Percentiles rank a stretch among this genome's conserved stretches.
Evolutionary conservation across 805 yeast species (phyloP).

Genomic region (Barnettozyma sp.): DNA sequence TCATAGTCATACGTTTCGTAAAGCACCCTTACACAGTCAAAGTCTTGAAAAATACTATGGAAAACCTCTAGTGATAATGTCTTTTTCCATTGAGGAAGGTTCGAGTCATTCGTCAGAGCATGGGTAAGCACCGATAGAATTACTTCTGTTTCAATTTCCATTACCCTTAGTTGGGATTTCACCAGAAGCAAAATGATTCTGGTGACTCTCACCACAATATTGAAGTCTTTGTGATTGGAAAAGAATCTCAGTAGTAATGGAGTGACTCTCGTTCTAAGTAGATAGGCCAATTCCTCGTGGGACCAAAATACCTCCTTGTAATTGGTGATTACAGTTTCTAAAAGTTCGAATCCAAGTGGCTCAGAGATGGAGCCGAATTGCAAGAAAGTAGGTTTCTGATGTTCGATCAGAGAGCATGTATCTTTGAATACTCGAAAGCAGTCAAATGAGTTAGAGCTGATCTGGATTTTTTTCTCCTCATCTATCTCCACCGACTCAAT

Average conservation of each 20-base stretch:
- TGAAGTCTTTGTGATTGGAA: conserved; percentile 51
- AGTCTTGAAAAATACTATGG: conserved; percentile 51
- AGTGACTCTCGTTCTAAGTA: conserved; percentile 60
- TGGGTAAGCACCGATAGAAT: conserved; percentile 70
- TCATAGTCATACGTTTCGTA: conserved; percentile 67
- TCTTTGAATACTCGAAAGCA: conserved; percentile 66
- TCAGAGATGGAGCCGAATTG: conserved; percentile 47
- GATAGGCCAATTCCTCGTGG: conserved; percentile 58
- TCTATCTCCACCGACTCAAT: conserved; percentile 29
- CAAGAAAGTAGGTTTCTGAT: conserved; percentile 47
- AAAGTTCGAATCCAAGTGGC: conserved; percentile 69
- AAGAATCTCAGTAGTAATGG: conserved; percentile 71
- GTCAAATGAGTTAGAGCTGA: conserved; percentile 56
- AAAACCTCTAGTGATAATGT: conserved; percentile 69
- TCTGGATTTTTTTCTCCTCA: conserved; percentile 34
- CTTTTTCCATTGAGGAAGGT: conserved; percentile 63
- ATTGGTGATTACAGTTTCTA: conserved; percentile 70
- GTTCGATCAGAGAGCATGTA: conserved; percentile 60
- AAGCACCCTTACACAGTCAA: conserved; percentile 41
- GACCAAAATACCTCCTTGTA: conserved; percentile 48
- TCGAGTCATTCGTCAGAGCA: conserved; percentile 50
- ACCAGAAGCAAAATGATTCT: conserved; percentile 62
- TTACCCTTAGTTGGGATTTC: conserved; percentile 43
- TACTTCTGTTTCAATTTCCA: conserved; percentile 77
- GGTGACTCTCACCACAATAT: conserved; percentile 67